Percentiles rank a stretch among this genome's conserved stretches.
Evolutionary conservation across 2,329 filamentous ascomycete genomes (phyloP).

Genomic region (Xylaria sp.): DNA sequence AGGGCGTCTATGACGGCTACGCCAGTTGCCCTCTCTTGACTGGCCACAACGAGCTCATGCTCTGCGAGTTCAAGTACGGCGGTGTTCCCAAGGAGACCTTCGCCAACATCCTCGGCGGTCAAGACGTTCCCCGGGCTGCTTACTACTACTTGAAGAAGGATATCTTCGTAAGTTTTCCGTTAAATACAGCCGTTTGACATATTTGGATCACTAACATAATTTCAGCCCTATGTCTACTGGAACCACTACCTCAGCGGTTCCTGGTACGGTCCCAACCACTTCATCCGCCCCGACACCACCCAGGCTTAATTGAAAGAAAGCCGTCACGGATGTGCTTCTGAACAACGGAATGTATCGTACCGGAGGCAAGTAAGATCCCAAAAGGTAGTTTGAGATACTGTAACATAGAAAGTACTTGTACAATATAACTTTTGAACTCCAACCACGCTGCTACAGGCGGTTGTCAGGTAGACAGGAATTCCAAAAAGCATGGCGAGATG

Average conservation of each 20-base stretch:
- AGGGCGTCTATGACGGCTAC: slow-evolving; percentile 39
- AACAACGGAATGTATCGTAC: not conserved
- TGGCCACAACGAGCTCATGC: slow-evolving; percentile 41
- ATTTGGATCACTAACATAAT: not conserved
- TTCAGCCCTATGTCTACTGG: slow-evolving; percentile 31
- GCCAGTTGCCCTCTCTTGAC: slow-evolving; percentile 43
- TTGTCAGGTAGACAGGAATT: too few relatives aligned
- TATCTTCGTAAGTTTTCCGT: slow-evolving; percentile 34
- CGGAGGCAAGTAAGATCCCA: not conserved
- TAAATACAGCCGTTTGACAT: not conserved
- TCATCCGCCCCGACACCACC: slow-evolving; percentile 15
- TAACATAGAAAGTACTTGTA: slow-evolving; percentile 3
- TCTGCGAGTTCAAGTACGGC: slow-evolving; percentile 45
- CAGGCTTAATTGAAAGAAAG: not conserved
- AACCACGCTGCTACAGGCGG: not conserved
- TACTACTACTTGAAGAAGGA: slow-evolving; percentile 44
- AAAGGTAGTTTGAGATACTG: not conserved
- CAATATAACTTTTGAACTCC: not conserved
- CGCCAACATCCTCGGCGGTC: slow-evolving; percentile 32
- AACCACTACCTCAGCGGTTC: slow-evolving; percentile 27
- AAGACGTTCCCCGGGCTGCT: slow-evolving; percentile 35
- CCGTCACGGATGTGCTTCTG: not conserved
- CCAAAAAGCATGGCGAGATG: too few relatives aligned
- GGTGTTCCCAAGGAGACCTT: slow-evolving; percentile 44
- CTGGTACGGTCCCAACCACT: slow-evolving; percentile 19